Base-by-base conservation (phyloP, 1,284 basidiomycete species). In the Melampsora medusae region DNA sequence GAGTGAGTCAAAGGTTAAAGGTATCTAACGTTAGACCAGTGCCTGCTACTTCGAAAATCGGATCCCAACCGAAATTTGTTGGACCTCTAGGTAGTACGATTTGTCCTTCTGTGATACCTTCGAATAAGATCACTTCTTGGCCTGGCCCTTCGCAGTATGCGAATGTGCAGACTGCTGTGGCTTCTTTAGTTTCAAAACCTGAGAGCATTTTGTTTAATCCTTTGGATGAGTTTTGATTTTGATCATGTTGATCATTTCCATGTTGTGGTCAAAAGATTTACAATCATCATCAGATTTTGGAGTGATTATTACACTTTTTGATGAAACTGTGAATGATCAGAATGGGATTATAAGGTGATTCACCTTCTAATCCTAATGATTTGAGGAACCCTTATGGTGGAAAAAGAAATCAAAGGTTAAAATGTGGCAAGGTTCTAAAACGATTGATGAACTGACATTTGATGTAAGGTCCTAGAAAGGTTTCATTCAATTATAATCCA, bases 141-240 rank as follows among this genome's bases (percentile, higher is more conserved):
- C 88, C 90, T 12, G 93, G 92, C 0, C 93, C 92, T 2, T 91
- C 85, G 78, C 80, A 92, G 83, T 97, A 98, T 9, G 94, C 96
- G 80, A 98, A 98, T 0, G 96, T 98, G 85, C 96, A 98, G 9
- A 98, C 86, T 0, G 95, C 95, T 80, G 90, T 91, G 0, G 97
- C 96, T 17, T 87, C 87, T 77, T 88, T 92, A 10, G 89, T 91
- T 0, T 86, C 84, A 82, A 98, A 98, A 14, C 96, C 95, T 4
- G 85, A 86, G 35, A 99, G 88, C 81, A 99, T 85, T 71, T 86
- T 90, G 84, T 96, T 95, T 28, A 99, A 86, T 38, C 96, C 95
- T 86, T 25, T 28, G 53, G 22, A n/a, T 5, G 28, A 25, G 9
- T 56, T 56, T 56, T 22, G 56, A 31, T 38, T 25, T 19, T 25